These are phyloP conservation scores for Colletotrichum australisinense DNA, from an alignment of 2,329 filamentous ascomycete genomes.

Conservation along the genomic window DNA sequence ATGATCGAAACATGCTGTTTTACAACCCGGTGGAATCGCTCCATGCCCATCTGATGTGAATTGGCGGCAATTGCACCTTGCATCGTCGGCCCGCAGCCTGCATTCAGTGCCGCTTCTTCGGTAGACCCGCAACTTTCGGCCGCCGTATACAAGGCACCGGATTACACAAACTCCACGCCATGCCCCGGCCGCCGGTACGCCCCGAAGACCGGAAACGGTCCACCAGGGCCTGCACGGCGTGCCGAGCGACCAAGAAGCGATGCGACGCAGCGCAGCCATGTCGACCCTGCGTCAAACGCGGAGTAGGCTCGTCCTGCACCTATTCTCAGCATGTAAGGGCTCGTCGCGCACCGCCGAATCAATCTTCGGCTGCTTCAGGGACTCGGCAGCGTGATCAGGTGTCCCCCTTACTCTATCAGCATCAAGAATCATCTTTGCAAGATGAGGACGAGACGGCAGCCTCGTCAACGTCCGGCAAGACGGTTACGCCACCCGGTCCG, in stretches of 20 bases:
- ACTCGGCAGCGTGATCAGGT: neutral
- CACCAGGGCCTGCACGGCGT: constrained; percentile 59
- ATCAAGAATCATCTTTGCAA: neutral
- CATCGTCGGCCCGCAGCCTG: neutral
- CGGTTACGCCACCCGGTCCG: neutral
- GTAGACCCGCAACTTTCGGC: neutral
- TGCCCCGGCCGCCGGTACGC: constrained; percentile 64
- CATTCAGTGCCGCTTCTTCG: neutral
- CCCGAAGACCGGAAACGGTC: constrained; percentile 61
- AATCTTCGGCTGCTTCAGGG: neutral
- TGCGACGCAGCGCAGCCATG: constrained; percentile 62
- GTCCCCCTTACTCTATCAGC: neutral
- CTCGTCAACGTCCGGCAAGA: neutral
- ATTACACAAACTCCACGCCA: constrained; percentile 39
- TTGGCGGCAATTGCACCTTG: neutral
- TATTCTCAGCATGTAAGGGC: neutral
- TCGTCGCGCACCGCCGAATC: neutral
- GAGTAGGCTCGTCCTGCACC: neutral
- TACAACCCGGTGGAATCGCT: neutral
- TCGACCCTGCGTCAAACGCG: constrained; percentile 17
- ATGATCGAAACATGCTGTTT: neutral
- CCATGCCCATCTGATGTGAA: neutral
- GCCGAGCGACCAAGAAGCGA: constrained; percentile 61
- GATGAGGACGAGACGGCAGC: neutral
- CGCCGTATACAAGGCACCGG: neutral